These are phyloP conservation scores for Sclerotinia borealis DNA, from an alignment of 2,329 filamentous ascomycete species.

Conservation along the genomic window DNA sequence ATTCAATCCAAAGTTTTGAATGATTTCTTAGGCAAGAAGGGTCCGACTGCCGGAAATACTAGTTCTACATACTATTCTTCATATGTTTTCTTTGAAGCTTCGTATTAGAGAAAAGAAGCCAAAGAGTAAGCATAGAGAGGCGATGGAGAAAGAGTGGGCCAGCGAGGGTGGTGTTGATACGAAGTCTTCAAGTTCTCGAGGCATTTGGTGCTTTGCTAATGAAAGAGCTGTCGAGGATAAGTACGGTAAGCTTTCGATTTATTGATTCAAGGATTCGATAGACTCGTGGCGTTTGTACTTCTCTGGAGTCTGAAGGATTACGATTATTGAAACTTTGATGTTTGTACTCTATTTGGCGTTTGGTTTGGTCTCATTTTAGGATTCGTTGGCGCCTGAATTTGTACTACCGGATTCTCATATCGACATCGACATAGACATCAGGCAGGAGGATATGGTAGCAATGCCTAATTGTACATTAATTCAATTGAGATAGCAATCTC, in stretches of 20 bases:
- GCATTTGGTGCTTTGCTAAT: neutral
- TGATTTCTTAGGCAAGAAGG: conserved; percentile 46
- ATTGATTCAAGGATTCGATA: neutral
- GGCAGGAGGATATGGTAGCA: neutral
- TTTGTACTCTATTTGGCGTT: neutral
- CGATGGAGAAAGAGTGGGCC: conserved; percentile 41
- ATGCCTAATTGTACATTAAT: neutral
- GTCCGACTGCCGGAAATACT: conserved; percentile 42
- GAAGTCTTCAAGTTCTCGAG: neutral
- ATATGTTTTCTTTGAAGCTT: conserved; percentile 55
- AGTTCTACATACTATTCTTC: conserved; percentile 45
- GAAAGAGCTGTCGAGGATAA: conserved; percentile 14
- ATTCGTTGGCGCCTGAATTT: neutral
- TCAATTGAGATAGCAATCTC: neutral
- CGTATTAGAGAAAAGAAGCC: conserved; percentile 45
- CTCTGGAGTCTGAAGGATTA: neutral
- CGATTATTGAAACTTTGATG: neutral
- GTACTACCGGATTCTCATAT: neutral
- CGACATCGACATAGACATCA: neutral
- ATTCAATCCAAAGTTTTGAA: conserved; percentile 41
- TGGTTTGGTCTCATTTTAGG: neutral
- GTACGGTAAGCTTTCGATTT: conserved; percentile 10
- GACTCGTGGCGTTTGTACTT: neutral
- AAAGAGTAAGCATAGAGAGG: conserved; percentile 44
- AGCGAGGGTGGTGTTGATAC: conserved; percentile 3